Evolutionary conservation across 441 rosid genomes (phyloP).

Genomic region (Populus trichocarpa): DNA sequence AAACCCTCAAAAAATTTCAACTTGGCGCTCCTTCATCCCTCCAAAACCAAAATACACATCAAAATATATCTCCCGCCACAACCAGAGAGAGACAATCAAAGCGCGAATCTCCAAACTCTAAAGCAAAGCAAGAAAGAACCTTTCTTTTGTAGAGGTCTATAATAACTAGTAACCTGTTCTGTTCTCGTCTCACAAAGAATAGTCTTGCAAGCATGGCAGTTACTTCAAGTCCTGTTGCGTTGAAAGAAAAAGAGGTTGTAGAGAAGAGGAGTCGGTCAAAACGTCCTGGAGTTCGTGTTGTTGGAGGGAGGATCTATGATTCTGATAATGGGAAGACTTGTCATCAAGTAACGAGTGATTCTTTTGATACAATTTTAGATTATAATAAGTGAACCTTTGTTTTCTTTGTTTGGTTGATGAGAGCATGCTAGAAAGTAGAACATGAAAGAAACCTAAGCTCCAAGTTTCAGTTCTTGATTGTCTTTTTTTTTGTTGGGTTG

Average conservation of each 20-base stretch:
- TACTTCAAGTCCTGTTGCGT: slow-evolving; percentile 16
- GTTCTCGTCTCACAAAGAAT: background rate
- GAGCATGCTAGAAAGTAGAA: background rate
- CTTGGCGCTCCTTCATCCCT: background rate
- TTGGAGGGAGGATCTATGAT: slow-evolving; percentile 50
- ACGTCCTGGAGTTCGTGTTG: slow-evolving; percentile 50
- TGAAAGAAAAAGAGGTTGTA: slow-evolving; percentile 6
- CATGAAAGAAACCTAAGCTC: background rate
- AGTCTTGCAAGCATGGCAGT: slow-evolving; percentile 21
- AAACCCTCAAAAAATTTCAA: background rate
- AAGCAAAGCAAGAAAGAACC: background rate
- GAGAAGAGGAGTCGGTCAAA: slow-evolving; percentile 27
- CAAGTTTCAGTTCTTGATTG: background rate
- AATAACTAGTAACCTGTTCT: background rate
- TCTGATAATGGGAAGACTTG: slow-evolving; percentile 64
- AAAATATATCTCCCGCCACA: background rate
- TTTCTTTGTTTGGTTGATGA: background rate
- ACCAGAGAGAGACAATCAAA: background rate
- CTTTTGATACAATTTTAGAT: background rate
- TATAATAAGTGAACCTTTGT: background rate
- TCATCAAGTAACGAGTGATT: slow-evolving; percentile 54
- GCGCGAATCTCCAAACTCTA: background rate
- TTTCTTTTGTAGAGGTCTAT: background rate
- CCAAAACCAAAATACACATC: background rate
- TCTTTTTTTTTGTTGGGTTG: background rate